These are phyloP conservation scores for Rhodotorula babjevae DNA, from an alignment of 768 basidiomycete genomes.

Conservation along the genomic window DNA sequence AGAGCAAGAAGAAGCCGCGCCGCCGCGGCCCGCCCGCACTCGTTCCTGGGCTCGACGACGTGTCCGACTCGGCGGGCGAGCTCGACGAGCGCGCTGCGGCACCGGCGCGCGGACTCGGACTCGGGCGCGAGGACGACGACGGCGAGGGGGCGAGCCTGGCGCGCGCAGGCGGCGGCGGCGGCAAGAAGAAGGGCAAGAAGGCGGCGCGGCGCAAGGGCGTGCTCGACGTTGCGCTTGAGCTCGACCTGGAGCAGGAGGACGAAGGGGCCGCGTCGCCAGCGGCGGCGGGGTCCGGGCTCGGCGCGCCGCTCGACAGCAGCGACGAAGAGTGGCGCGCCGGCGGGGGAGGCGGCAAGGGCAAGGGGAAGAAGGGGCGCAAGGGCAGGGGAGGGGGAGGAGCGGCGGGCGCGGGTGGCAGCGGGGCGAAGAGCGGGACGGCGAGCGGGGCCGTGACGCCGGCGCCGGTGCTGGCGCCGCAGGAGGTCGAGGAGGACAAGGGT, in stretches of 20 bases:
- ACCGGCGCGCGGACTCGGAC: no score
- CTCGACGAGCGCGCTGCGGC: no score
- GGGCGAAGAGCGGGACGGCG: slow-evolving; percentile 27
- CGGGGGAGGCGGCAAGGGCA: neutral
- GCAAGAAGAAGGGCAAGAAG: slow-evolving; percentile 17
- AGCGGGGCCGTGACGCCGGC: slow-evolving; percentile 13
- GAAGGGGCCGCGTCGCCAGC: neutral
- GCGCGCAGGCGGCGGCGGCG: neutral
- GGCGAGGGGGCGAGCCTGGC: neutral
- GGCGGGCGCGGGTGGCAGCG: slow-evolving; percentile 8
- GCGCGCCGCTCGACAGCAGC: neutral
- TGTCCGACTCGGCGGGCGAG: no score
- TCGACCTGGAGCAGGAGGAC: neutral
- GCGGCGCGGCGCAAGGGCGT: slow-evolving; percentile 13
- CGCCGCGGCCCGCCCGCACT: neutral
- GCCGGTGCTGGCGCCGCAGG: slow-evolving; percentile 27
- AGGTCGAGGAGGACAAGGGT: neutral
- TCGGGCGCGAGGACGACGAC: neutral
- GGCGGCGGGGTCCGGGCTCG: neutral
- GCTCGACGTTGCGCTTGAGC: neutral
- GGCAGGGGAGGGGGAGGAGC: slow-evolving; percentile 41
- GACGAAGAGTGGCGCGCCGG: slow-evolving; percentile 1
- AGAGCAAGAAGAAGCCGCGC: slow-evolving; percentile 1
- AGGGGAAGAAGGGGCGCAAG: slow-evolving; percentile 56
- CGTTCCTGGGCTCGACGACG: neutral